These are phyloP conservation scores for Pachyrhizus erosus DNA, from an alignment of 306 rosid genomes.

Conservation along the genomic window DNA sequence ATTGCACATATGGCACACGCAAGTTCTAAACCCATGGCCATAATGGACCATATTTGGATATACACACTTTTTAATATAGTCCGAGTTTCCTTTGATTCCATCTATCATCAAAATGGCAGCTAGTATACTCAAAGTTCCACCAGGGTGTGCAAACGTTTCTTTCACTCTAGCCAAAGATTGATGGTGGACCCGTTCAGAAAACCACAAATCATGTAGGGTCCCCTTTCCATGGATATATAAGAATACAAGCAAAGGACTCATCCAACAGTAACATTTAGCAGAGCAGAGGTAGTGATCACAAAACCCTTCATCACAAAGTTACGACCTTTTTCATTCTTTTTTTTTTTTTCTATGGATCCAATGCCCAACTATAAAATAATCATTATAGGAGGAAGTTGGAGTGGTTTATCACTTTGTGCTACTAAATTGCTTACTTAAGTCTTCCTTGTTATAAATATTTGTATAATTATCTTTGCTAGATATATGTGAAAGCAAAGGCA, in stretches of 20 bases:
- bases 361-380: slow-evolving; percentile 43
- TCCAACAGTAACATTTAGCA: slow-evolving; percentile 28
- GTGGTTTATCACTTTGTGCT: slow-evolving; percentile 19
- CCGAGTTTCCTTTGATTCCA: not conserved
- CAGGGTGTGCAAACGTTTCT: slow-evolving; percentile 41
- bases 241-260: slow-evolving; percentile 45
- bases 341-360: slow-evolving; percentile 42
- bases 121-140: slow-evolving; percentile 26
- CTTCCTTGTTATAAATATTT: slow-evolving; percentile 15
- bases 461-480: not conserved
- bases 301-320: slow-evolving; percentile 57
- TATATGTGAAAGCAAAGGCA: slow-evolving; percentile 18
- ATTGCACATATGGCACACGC: not conserved
- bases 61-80: not conserved
- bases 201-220: slow-evolving; percentile 25
- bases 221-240: not conserved
- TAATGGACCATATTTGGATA: slow-evolving; percentile 7
- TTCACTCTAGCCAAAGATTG: slow-evolving; percentile 45
- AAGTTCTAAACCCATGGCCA: not conserved
- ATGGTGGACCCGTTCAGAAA: slow-evolving; percentile 21
- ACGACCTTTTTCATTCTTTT: slow-evolving; percentile 33
- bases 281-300: slow-evolving; percentile 49
- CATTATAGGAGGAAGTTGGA: slow-evolving; percentile 30
- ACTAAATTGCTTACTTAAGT: slow-evolving; percentile 29
- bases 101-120: slow-evolving; percentile 27